Base-by-base conservation (phyloP, 345 rosid species). In the Linum usitatissimum region DNA sequence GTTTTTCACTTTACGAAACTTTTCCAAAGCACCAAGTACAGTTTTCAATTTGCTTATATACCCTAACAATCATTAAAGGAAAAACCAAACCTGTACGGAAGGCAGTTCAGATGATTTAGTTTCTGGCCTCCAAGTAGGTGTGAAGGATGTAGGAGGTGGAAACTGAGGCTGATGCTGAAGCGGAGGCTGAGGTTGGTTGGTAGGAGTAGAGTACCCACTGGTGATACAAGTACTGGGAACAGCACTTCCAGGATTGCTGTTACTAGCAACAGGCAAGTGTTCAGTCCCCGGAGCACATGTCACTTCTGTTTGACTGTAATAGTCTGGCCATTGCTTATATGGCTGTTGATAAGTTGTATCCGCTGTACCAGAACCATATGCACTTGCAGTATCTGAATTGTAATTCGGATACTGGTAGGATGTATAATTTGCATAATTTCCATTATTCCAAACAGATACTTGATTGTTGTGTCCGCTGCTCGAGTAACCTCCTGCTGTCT, bases 241-340 rank as follows among this genome's bases (percentile, higher is more conserved):
- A 60, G 84, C 76, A 73, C 79, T 77, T 39, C 75, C 85, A 76
- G 74, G 86, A 62, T 76, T 83, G 71, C 80, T 68, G 51, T 86
- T 63, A 72, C 76, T 69, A 61, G 83, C 38, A 78, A 78, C 77
- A 71, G 92, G 74, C 73, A 82, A 67, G 68, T 81, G 88, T 71
- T 94, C 99, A 17, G 97, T 94, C 63, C 99, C 99, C 0, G 97
- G 99, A 61, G 99, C 99, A 78, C 99, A 94, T 61, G 78, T 92
- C 64, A 87, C 97, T 81, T 94, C 99, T 30, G 97, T 71, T 71
- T 84, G 91, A 75, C 84, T 77, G 81, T 84, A 86, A 80, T 86
- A 86, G 69, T 82, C 83, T 28, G 88, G 74, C 96, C 91, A 94
- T 74, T 88, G 99, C 69, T 79, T 86, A 81, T 84, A 83, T 6